Evolutionary conservation across 768 basidiomycete genomes (phyloP).

Genomic region (Solioccasus polychromus): DNA sequence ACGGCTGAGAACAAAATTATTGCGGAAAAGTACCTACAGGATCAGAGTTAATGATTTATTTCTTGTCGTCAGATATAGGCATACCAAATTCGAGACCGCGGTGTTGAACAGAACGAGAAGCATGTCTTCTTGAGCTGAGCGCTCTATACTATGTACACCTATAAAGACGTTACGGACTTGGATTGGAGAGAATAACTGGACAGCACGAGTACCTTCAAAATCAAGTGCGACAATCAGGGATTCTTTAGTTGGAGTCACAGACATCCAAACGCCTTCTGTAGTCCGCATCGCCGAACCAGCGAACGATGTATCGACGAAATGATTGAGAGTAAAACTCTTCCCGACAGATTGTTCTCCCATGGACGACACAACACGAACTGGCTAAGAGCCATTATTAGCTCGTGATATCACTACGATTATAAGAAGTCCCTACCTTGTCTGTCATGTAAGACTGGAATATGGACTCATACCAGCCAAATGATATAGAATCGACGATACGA

Average conservation of each 20-base stretch:
- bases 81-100: constrained; percentile 59
- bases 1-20: constrained; percentile 60
- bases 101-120: constrained; percentile 64
- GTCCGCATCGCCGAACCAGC: too few relatives aligned
- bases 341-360: too few relatives aligned
- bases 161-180: background rate
- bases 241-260: constrained; percentile 57
- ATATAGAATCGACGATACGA: constrained; percentile 52
- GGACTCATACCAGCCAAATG: constrained; percentile 65
- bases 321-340: too few relatives aligned
- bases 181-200: too few relatives aligned
- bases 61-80: constrained; percentile 21
- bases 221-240: constrained; percentile 56
- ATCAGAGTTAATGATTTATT: background rate
- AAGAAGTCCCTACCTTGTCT: constrained; percentile 38
- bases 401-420: too few relatives aligned
- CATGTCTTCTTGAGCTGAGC: constrained; percentile 61
- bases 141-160: constrained; percentile 65
- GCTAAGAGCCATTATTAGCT: constrained; percentile 30
- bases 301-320: too few relatives aligned
- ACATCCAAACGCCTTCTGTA: too few relatives aligned
- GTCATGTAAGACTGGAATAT: constrained; percentile 63
- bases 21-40: constrained; percentile 57
- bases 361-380: constrained; percentile 62
- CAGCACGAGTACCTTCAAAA: constrained; percentile 48